Base-by-base conservation (phyloP, 177 flowering plant species). In the Telopea speciosissima region DNA sequence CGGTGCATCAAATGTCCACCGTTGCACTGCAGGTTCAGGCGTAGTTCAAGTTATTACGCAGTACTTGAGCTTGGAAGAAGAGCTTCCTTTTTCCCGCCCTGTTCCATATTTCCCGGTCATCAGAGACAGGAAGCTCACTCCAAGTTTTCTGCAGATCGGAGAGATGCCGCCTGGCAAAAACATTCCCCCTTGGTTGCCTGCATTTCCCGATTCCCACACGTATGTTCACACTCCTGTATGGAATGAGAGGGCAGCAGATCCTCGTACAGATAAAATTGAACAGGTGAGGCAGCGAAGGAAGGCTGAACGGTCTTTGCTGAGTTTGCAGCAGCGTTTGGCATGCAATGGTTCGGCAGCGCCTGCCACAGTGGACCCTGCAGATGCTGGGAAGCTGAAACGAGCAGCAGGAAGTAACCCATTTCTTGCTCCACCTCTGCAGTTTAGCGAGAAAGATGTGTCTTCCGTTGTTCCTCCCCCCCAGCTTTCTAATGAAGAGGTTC, bases 161-260 rank as follows among this genome's bases (percentile, higher is more conserved):
- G 94, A 88, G 72, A 70, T 68, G 0, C 92, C 95, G 2, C 79
- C 76, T 63, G 84, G 81, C 8, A 85, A 86, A 70, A 96, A 95
- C 74, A 83, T 93, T 5, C 97, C 96, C 5, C 71, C 74, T 63
- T 95, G 98, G 99, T 79, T 95, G 78, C 99, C 99, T 3, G 91
- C 89, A 42, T 85, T 95, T 44, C 99, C 99, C 28, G 96, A 90
- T 83, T 84, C 89, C 5, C 90, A 88, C 70, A 89, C 94, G 1
- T 91, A 87, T 69, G 66, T 80, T 6, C 82, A 80, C 21, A 82
- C 92, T 0, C 85, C 89, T 0, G 71, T 80, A 61, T 87, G 91
- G 89, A 84, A 82, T 76, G 89, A 87, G 75, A 86, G 90, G 86
- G 70, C n/a, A 25, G 66, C 79, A 0, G 89, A 89, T 76, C 88